Base-by-base conservation (phyloP, 73 alveolate species). In the Durusdinium trenchii region DNA sequence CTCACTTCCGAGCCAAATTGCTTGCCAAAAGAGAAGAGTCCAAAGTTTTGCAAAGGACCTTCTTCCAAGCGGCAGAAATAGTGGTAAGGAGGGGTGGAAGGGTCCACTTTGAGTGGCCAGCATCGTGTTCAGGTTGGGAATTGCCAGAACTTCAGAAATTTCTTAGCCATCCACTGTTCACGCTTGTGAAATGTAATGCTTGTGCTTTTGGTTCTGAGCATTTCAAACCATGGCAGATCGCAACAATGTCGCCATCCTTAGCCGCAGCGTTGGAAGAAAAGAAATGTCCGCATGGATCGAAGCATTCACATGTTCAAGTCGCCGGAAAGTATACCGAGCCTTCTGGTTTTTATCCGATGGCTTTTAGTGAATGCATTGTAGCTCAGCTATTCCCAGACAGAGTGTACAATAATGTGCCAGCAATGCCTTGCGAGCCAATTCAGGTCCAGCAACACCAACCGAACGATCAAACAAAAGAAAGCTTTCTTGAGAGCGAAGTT, bases 101-200 rank as follows among this genome's bases (percentile, higher is more conserved):
- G 4, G 95, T 57, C 32, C 45, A 47, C 62, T 86, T 60, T 62
- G 95, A 86, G 46, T 86, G 95, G 95, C 95, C 81, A 26, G 12
- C 67, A 20, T 0, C 23, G 16, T 73, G 85, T 51, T 6, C n/a
- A n/a, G 85, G 85, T 1, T 73, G 85, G 85, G 85, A 73, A 16
- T 51, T 73, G 0, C n/a, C 0, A 1, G 85, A 73, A 7, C 85
- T 73, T 36, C 85, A 73, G 4, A 51, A 73, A 30, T 67, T 54
- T 23, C 10, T 64, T n/a, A 60, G 60, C 32, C 40, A 67, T 0
- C 83, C 36, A 7, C 52, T 40, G 32, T 7, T 86, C 47, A 5
- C 38, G 3, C 57, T 50, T 3, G 83, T 82, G 1, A 54, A 26
- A 7, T 32, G n/a, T 0, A 30, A 86, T 30, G 95, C 48, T 0